phyloP scores from a whole-genome alignment of 192 early-diverging fungal genomes.

The Thamnidium elegans region DNA sequence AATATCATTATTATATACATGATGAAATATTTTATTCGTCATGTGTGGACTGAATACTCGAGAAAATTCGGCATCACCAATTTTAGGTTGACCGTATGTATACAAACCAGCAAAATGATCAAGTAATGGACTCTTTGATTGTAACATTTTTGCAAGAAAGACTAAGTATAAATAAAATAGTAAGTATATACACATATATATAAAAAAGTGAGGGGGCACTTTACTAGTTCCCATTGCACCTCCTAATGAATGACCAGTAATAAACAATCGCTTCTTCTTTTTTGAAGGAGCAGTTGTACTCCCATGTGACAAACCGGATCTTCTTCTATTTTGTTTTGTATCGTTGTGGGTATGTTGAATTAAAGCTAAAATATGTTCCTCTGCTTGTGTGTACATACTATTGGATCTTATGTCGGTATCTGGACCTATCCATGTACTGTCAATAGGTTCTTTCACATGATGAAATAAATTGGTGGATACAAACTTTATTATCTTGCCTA shows the following conservation, averaged over 20 bases:
- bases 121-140: constrained; percentile 44
- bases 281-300: constrained; percentile 4
- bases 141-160: constrained; percentile 53
- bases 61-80: constrained; percentile 52
- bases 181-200: background rate
- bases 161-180: constrained; percentile 18
- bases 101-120: constrained; percentile 53
- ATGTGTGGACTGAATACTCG: constrained; percentile 43
- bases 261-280: constrained; percentile 47
- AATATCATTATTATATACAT: constrained; percentile 52
- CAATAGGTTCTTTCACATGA: constrained; percentile 48
- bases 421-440: constrained; percentile 45
- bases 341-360: constrained; percentile 6
- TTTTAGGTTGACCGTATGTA: constrained; percentile 49
- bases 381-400: constrained; percentile 47
- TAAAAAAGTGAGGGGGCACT: background rate
- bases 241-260: constrained; percentile 50
- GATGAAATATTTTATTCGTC: constrained; percentile 54
- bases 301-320: constrained; percentile 11
- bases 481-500: constrained; percentile 38
- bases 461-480: constrained; percentile 38
- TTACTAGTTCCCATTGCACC: constrained; percentile 48
- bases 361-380: constrained; percentile 28
- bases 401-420: constrained; percentile 33
- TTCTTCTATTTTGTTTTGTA: background rate